Percentiles rank a stretch among this genome's conserved stretches.
Evolutionary conservation across 2,329 filamentous ascomycete species (phyloP).

Genomic region (Aspergillus sp.): DNA sequence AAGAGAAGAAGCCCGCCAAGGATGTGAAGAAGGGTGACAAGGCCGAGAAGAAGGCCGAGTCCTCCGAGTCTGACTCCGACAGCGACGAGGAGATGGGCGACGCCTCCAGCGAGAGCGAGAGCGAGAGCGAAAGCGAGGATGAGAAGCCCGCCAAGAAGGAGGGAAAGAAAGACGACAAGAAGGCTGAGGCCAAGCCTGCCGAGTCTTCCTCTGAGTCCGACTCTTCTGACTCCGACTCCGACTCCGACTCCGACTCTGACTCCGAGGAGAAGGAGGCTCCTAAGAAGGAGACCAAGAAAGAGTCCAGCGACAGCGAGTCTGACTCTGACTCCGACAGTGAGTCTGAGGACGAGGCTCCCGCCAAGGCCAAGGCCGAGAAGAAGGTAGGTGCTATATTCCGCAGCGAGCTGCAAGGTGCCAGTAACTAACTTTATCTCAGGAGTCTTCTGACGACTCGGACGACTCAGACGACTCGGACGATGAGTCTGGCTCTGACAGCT

Average conservation of each 20-base stretch:
- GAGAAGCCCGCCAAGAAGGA: conserved; percentile 33
- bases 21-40: conserved; percentile 7
- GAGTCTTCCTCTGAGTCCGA: conserved; percentile 26
- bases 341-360: conserved; percentile 9
- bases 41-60: conserved; percentile 13
- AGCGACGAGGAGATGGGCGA: conserved; percentile 20
- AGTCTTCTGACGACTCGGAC: conserved; percentile 8
- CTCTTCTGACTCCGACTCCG: conserved; percentile 17
- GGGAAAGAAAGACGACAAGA: conserved; percentile 22
- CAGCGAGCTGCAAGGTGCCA: not conserved
- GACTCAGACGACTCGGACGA: conserved; percentile 20
- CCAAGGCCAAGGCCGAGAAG: conserved; percentile 9
- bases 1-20: conserved; percentile 23
- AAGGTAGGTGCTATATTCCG: conserved; percentile 4
- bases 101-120: conserved; percentile 15
- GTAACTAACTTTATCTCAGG: conserved; percentile 4
- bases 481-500: conserved; percentile 24
- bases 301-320: conserved; percentile 5
- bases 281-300: conserved; percentile 2
- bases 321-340: conserved; percentile 23
- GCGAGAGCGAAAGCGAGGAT: conserved; percentile 27
- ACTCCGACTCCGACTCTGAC: conserved; percentile 9
- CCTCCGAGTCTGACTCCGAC: conserved; percentile 22
- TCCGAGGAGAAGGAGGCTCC: conserved; percentile 8
- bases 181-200: conserved; percentile 11